Base-by-base conservation (phyloP, 2,329 filamentous ascomycete genomes). In the Aaosphaeria pasadenensis region DNA sequence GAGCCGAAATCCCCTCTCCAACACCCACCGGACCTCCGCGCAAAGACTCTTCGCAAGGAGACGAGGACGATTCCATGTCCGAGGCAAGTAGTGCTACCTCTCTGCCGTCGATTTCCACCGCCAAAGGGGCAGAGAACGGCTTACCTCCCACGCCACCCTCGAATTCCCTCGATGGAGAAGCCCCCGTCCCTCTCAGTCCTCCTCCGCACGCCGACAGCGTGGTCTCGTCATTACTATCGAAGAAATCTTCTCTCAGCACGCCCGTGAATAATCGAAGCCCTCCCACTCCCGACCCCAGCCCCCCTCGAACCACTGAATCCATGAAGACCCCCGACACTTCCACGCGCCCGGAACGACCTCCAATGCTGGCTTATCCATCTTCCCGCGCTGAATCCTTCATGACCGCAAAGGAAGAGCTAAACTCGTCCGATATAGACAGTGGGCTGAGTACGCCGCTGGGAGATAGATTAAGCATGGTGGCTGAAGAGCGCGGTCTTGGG, bases 141-240 rank as follows among this genome's bases (percentile, higher is more conserved):
- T 65, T 77, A 13, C 74, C 74, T 36, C 74, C 73, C 7, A 77
- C 74, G 7, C 74, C 74, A 30, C 74, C 74, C 9, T 73, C 71
- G 5, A 66, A 64, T 45, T 65, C 62, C 30, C 63, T 64, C n/a
- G 62, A 68, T 48, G 56, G 64, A 13, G 46, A 54, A 9, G 51
- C 62, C 4, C 39, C 56, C n/a, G 45, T 53, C 7, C 47, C 53
- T 30, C 56, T 60, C 28, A 63, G 62, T 40, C 55, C 58, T 24
- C 59, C 58, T 29, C 57, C 62, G n/a, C 68, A 71, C 54, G 69
- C 70, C n/a, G 70, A 73, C 59, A 66, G 67, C 50, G 63, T 73
- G 5, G 52, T 62, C 11, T 65, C 64, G 44, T 71, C 71, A 17
- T 59, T 75, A 50, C 61, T 66, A 38, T 62, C 66, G 39, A 69